phyloP scores from a whole-genome alignment of 306 rosid species.

The Sechiopsis laciniata region DNA sequence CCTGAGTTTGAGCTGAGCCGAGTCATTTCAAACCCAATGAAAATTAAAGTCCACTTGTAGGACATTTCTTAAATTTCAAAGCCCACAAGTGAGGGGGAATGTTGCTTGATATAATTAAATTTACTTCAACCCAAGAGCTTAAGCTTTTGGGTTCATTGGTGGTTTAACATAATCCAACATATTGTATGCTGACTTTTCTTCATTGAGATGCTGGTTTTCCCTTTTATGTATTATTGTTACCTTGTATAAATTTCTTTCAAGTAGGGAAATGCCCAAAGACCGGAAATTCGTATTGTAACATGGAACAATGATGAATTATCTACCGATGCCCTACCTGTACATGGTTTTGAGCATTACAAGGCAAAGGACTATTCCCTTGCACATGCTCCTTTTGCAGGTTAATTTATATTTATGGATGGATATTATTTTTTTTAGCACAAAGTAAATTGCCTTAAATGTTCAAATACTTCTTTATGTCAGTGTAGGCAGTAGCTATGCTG shows the following conservation, averaged over 20 bases:
- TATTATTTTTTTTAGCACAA: constrained; percentile 24
- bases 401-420: constrained; percentile 29
- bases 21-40: no score
- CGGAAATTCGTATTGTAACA: constrained; percentile 83
- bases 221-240: constrained; percentile 13
- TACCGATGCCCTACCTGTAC: constrained; percentile 91
- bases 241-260: constrained; percentile 32
- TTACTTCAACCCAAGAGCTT: no score
- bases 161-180: no score
- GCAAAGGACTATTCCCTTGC: constrained; percentile 98
- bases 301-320: constrained; percentile 95
- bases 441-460: constrained; percentile 28
- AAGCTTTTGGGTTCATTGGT: no score
- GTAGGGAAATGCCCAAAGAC: constrained; percentile 95
- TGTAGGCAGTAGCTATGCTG: constrained; percentile 99
- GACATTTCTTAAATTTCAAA: no score
- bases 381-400: constrained; percentile 98
- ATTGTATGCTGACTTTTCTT: constrained; percentile 9
- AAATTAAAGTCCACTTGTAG: no score
- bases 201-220: constrained; percentile 17
- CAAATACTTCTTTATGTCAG: constrained; percentile 34
- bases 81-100: no score
- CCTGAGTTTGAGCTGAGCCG: no score
- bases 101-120: no score
- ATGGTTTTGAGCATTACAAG: constrained; percentile 94